Conservation (phyloP, 2,329 filamentous ascomycete species). For the Escovopsis sp. region DNA sequence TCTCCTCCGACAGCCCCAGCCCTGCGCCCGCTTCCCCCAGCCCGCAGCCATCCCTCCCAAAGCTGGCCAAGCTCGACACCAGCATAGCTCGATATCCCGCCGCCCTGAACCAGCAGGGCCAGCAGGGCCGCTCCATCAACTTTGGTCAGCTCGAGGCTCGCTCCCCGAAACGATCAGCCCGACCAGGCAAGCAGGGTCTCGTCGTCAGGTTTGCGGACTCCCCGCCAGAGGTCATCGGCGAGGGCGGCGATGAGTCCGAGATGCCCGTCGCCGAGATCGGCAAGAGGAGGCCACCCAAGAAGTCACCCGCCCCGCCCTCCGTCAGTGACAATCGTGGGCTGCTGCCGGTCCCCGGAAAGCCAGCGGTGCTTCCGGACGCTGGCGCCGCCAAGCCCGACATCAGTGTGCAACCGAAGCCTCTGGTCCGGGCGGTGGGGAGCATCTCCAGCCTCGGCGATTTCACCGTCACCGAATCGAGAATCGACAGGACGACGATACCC, state of each 20-base stretch:
- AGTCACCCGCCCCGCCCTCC: conserved; percentile 18
- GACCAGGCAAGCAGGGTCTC: conserved; percentile 48
- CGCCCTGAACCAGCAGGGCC: conserved; percentile 27
- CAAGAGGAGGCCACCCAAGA: conserved; percentile 32
- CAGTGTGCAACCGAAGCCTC: conserved; percentile 37
- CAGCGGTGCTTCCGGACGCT: conserved; percentile 1
- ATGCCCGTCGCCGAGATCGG: conserved; percentile 58
- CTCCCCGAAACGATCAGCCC: conserved; percentile 30
- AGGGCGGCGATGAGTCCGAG: conserved; percentile 79
- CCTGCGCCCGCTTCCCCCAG: conserved; percentile 36
- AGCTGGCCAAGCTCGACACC: conserved; percentile 42
- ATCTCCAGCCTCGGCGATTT: conserved; percentile 22
- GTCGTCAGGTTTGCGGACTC: conserved; percentile 60
- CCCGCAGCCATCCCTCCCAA: conserved; percentile 27
- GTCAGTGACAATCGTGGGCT: conserved; percentile 8
- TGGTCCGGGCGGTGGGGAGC: conserved; percentile 46
- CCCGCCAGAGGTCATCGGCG: conserved; percentile 69
- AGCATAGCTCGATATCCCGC: conserved; percentile 41
- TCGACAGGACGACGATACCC: conserved; percentile 4
- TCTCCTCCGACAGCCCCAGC: conserved; percentile 38
- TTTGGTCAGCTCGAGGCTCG: conserved; percentile 24
- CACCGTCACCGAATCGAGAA: conserved; percentile 1
- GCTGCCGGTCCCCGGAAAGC: conserved; percentile 3
- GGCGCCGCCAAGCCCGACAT: conserved; percentile 14
- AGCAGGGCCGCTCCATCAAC: conserved; percentile 29